phyloP scores from a whole-genome alignment of 768 basidiomycete species.

The Pluteus cervinus region DNA sequence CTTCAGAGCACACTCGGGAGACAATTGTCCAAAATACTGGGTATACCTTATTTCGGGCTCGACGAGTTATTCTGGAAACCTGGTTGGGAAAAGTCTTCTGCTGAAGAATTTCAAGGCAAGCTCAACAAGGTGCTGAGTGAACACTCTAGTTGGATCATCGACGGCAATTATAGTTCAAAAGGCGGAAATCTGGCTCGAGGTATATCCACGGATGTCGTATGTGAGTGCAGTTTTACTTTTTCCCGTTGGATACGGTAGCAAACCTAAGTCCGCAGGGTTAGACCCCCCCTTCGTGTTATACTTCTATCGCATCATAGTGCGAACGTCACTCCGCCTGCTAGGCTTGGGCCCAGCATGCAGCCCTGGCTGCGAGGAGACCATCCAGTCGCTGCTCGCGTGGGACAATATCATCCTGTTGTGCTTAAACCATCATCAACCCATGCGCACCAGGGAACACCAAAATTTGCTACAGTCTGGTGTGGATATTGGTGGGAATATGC shows the following conservation, averaged over 20 bases:
- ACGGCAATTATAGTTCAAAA: constrained; percentile 35
- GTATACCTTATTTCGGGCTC: constrained; percentile 39
- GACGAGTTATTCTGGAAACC: constrained; percentile 46
- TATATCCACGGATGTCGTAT: constrained; percentile 45
- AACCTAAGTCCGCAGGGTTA: constrained; percentile 41
- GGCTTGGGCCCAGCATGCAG: constrained; percentile 32
- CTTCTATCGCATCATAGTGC: constrained; percentile 49
- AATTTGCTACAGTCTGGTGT: constrained; percentile 28
- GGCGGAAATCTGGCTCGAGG: constrained; percentile 28
- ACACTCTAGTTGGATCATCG: constrained; percentile 45
- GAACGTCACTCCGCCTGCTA: constrained; percentile 46
- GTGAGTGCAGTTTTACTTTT: constrained; percentile 24
- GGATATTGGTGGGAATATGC: constrained; percentile 33
- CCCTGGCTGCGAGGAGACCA: constrained; percentile 40
- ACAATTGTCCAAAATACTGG: constrained; percentile 36
- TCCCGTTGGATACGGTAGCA: background rate
- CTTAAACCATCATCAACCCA: constrained; percentile 31
- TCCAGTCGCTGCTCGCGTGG: constrained; percentile 36
- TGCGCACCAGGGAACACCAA: constrained; percentile 18
- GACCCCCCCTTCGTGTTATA: constrained; percentile 60
- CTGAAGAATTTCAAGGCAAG: constrained; percentile 22
- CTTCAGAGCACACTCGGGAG: constrained; percentile 44
- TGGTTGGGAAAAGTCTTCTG: constrained; percentile 32
- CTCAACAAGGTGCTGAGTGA: constrained; percentile 22
- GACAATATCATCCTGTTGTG: constrained; percentile 51